A percentile compares a stretch with the other conserved stretches of the same genome.
phyloP scores from a whole-genome alignment of 1,139 yeast genomes.

The Schizosaccharomyces versatilis region DNA sequence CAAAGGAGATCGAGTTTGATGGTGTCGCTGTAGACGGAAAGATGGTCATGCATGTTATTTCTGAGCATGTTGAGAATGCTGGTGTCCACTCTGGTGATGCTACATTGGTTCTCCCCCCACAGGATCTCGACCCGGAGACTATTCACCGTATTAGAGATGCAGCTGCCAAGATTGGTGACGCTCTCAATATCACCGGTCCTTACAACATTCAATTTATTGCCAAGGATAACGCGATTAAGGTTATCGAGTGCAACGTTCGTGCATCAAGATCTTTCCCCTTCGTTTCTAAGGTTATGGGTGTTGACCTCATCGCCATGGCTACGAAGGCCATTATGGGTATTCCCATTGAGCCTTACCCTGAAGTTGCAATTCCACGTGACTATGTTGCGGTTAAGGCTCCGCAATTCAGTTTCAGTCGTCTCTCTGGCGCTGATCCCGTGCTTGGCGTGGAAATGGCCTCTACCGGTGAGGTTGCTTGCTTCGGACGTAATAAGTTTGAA shows the following conservation, averaged over 20 bases:
- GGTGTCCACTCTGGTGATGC: conserved; percentile 99
- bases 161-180: conserved; percentile 79
- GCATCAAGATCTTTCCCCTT: conserved; percentile 98
- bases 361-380: conserved; percentile 42
- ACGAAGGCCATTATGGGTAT: conserved; percentile 59
- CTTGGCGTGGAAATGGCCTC: conserved; percentile 98
- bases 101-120: conserved; percentile 82
- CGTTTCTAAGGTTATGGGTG: conserved; percentile 86
- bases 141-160: conserved; percentile 49
- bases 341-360: conserved; percentile 21
- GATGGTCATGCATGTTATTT: conserved; percentile 80
- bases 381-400: conserved; percentile 95
- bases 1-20: conserved; percentile 91
- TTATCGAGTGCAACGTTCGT: conserved; percentile 92
- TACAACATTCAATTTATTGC: conserved; percentile 94
- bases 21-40: conserved; percentile 82
- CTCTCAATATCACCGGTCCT: conserved; percentile 94
- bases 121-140: conserved; percentile 35
- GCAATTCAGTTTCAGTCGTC: conserved; percentile 89
- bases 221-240: conserved; percentile 46
- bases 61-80: conserved; percentile 95
- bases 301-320: conserved; percentile 83
- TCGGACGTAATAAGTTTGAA: conserved; percentile 63
- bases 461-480: conserved; percentile 94
- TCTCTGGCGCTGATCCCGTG: conserved; percentile 97